These are phyloP conservation scores for Solanum raphanifolium DNA, from an alignment of 257 asterid genomes.

Conservation along the genomic window DNA sequence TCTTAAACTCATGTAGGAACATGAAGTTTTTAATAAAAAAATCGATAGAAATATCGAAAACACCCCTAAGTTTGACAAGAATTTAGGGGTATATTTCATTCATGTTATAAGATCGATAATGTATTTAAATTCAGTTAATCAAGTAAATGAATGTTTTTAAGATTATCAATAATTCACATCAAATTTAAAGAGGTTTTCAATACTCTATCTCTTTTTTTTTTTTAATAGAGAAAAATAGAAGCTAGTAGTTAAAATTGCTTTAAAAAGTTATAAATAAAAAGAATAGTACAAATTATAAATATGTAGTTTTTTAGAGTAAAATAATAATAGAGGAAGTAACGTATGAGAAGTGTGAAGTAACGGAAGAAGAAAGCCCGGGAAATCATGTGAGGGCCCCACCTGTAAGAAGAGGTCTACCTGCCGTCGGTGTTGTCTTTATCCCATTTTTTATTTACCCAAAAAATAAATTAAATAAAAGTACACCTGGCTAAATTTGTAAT, in stretches of 20 bases:
- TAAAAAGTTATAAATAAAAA: neutral
- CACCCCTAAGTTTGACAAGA: too few species aligned
- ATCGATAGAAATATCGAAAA: fast-evolving
- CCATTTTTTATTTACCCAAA: neutral
- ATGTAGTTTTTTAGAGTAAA: neutral
- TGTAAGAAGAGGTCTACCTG: slow-evolving; percentile 17
- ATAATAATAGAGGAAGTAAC: neutral
- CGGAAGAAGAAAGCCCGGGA: slow-evolving; percentile 14
- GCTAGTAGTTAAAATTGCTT: neutral
- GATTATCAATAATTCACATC: too few species aligned
- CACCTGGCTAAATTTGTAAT: neutral
- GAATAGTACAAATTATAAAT: neutral
- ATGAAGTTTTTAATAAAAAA: too few species aligned
- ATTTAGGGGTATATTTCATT: fast-evolving
- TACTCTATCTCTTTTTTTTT: too few species aligned
- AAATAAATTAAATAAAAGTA: neutral
- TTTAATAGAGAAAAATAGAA: too few species aligned
- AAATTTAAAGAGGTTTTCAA: too few species aligned
- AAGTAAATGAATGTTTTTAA: too few species aligned
- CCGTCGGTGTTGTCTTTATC: slow-evolving; percentile 44
- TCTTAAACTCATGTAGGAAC: too few species aligned
- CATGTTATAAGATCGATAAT: too few species aligned
- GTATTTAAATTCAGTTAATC: too few species aligned
- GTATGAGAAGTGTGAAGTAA: slow-evolving; percentile 5
- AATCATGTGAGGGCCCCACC: slow-evolving; percentile 22